phyloP scores from a whole-genome alignment of 768 basidiomycete species.

The Gyrodon lividus region DNA sequence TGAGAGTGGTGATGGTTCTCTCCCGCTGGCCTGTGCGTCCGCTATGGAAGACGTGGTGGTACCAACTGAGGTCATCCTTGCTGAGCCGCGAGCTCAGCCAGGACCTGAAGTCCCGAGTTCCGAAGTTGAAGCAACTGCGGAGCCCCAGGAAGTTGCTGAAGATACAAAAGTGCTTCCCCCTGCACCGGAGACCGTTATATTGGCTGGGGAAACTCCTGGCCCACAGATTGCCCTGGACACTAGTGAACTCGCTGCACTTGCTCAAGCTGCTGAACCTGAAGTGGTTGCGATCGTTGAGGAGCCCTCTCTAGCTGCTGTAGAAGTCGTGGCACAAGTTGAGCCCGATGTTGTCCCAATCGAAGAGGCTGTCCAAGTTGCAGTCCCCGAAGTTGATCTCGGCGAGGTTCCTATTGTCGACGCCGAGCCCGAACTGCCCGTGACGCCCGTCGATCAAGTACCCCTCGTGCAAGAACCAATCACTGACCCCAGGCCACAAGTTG shows the following conservation, averaged over 20 bases:
- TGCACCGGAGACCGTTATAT: constrained; percentile 30
- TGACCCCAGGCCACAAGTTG: background rate
- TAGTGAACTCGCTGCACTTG: constrained; percentile 29
- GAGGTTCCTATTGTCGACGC: constrained; percentile 3
- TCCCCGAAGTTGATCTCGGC: constrained; percentile 4
- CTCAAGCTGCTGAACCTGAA: constrained; percentile 7
- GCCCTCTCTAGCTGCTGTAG: background rate
- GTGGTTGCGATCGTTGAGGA: background rate
- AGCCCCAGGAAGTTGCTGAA: background rate
- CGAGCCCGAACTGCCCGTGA: constrained; percentile 2
- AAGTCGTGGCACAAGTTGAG: background rate
- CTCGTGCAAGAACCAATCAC: background rate
- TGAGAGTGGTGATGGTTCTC: background rate
- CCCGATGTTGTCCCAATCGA: background rate
- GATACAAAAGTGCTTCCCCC: constrained; percentile 20
- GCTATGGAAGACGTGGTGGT: constrained; percentile 5
- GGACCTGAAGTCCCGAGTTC: background rate
- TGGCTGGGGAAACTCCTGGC: constrained; percentile 29
- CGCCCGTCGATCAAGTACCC: background rate
- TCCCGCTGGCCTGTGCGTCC: background rate
- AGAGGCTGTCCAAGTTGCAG: background rate
- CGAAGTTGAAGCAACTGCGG: background rate
- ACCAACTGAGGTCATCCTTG: constrained; percentile 4
- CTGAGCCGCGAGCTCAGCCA: background rate
- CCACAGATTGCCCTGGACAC: constrained; percentile 28